Evolutionary conservation across 83 land plant genomes (phyloP), one percentile per base, ranked within the genome.

Genomic region (Thuja plicata): DNA sequence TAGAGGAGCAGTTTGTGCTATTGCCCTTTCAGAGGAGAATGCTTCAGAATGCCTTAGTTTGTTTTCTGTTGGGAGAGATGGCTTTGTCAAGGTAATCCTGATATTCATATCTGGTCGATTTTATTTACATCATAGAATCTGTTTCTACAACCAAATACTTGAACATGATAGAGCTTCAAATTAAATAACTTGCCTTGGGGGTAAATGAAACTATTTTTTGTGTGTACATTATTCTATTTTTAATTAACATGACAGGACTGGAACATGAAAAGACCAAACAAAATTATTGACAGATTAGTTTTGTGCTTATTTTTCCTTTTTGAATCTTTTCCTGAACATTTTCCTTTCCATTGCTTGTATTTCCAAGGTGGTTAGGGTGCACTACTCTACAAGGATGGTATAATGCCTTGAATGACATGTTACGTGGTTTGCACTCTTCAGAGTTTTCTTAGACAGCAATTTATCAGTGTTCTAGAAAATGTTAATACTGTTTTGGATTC

Each of bases 51-150:
- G 89, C 46, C 81, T 88, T n/a, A 91, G 90, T 6, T 66, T 93
- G 89, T 93, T 91, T 86, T 93, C 93, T 50, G 93, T 87, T 77
- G 92, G 89, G n/a, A 86, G 90, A 82, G 94, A 91, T 90, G 94
- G 94, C 27, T 91, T 90, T 35, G 76, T 93, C 37, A 93, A 93
- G 94, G 94, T 93, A 84, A 46, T 81, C 27, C 43, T 81, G n/a
- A 1, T 46, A 82, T n/a, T 3, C 41, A 76, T 76, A 76, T 76
- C 40, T 76, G 38, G 38, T 83, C 50, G n/a, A 27, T 43, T 81
- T 40, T 12, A 12, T 35, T 57, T 55, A n/a, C 30, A 60, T 35
- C 45, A 11, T 55, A 35, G 35, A 38, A 54, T 7, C 1, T 55
- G 87, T 40, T 86, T 41, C 71, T 13, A 50, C 57, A 60, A 35